Evolutionary conservation across 192 early-diverging fungal genomes (phyloP).

Genomic region (Podila verticillata): DNA sequence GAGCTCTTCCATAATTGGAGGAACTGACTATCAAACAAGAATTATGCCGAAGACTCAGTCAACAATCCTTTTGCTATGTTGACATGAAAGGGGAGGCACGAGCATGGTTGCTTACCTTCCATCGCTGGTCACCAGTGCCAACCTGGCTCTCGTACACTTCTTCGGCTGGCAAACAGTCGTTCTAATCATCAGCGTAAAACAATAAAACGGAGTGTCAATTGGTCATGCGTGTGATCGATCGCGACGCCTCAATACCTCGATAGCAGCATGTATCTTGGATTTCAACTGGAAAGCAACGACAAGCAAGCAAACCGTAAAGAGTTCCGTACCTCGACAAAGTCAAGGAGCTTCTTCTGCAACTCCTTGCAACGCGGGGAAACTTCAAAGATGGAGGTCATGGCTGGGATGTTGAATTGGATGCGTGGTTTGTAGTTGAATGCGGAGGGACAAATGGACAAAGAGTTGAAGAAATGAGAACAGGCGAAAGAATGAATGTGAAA

Average conservation of each 20-base stretch:
- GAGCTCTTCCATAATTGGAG: slow-evolving; percentile 87
- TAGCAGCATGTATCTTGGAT: too few species aligned
- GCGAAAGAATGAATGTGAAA: slow-evolving; percentile 3
- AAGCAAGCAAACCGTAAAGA: neutral
- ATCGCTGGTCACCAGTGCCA: slow-evolving; percentile 79
- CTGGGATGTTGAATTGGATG: neutral
- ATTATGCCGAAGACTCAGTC: too few species aligned
- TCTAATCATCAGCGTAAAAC: slow-evolving; percentile 43
- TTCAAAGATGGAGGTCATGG: slow-evolving; percentile 51
- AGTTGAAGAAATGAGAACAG: too few species aligned
- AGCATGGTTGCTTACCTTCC: slow-evolving; percentile 66
- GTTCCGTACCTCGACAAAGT: slow-evolving; percentile 66
- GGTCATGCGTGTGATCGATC: neutral
- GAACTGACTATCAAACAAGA: slow-evolving; percentile 64
- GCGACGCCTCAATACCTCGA: too few species aligned
- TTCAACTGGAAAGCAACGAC: neutral
- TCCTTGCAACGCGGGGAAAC: slow-evolving; percentile 65
- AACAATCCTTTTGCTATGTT: too few species aligned
- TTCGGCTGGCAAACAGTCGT: slow-evolving; percentile 97
- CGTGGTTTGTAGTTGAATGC: neutral
- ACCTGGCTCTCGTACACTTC: slow-evolving; percentile 76
- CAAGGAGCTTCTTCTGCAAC: slow-evolving; percentile 62
- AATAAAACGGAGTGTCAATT: neutral
- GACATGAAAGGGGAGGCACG: slow-evolving; percentile 1
- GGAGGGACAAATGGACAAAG: too few species aligned